A percentile compares a stretch with the other conserved stretches of the same genome.
phyloP scores from a whole-genome alignment of 768 basidiomycete species.

The Termitomyces sp. region DNA sequence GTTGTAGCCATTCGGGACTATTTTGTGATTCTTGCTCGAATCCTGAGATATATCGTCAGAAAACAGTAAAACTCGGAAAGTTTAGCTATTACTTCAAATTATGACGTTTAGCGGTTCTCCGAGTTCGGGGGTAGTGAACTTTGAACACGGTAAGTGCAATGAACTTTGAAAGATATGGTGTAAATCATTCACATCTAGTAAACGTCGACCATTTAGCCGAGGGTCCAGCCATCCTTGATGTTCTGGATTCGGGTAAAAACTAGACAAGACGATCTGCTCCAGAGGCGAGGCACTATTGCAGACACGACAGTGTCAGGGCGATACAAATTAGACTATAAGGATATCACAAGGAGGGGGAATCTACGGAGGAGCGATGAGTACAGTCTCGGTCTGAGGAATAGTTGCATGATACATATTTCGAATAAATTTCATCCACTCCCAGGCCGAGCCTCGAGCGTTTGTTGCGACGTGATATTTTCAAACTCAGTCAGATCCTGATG shows the following conservation, averaged over 20 bases:
- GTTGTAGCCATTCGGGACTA: constrained; percentile 78
- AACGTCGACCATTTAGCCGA: constrained; percentile 63
- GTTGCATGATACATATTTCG: constrained; percentile 3
- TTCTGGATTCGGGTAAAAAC: not conserved
- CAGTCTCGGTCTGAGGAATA: no score
- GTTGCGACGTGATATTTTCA: no score
- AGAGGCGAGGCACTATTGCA: constrained; percentile 4
- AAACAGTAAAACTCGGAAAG: not conserved
- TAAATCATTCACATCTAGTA: constrained; percentile 63
- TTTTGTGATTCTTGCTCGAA: constrained; percentile 65
- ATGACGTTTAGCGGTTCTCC: constrained; percentile 88
- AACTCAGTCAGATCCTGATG: no score
- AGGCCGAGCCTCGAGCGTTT: no score
- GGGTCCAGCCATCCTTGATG: constrained; percentile 60
- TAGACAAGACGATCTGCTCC: constrained; percentile 8
- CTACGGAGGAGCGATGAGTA: no score
- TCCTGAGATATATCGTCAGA: constrained; percentile 27
- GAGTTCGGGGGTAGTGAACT: constrained; percentile 62
- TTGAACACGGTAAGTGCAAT: constrained; percentile 2
- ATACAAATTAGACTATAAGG: no score
- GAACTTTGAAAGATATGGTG: not conserved
- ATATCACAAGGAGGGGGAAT: no score
- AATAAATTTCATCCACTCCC: constrained; percentile 10
- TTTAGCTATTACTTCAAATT: constrained; percentile 41
- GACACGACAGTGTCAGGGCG: no score